Conservation (phyloP, 306 rosid species). For the Ammopiptanthus mongolicus region DNA sequence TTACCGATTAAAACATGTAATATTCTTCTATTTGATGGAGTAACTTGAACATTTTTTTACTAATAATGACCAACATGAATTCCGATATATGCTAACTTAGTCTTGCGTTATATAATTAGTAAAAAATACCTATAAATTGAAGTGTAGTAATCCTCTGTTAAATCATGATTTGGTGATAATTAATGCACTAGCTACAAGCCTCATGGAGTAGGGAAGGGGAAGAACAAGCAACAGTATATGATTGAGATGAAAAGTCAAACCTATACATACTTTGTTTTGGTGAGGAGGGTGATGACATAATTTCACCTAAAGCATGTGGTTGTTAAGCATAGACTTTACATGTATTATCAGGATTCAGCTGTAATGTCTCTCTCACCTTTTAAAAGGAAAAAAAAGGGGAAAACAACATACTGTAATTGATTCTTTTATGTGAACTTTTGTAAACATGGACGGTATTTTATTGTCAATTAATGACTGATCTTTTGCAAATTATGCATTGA, state of each 20-base stretch:
- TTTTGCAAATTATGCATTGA: slow-evolving; percentile 32
- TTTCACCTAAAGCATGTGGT: slow-evolving; percentile 49
- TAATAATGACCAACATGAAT: not conserved
- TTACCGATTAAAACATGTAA: not conserved
- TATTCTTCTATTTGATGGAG: not conserved
- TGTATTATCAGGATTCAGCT: slow-evolving; percentile 43
- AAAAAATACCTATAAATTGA: not conserved
- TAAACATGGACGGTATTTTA: slow-evolving; percentile 31
- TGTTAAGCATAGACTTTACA: slow-evolving; percentile 46
- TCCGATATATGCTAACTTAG: not conserved
- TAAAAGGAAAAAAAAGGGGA: slow-evolving; percentile 12
- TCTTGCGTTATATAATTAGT: not conserved
- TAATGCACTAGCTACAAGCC: not conserved
- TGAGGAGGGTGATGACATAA: slow-evolving; percentile 34
- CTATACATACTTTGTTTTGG: slow-evolving; percentile 27
- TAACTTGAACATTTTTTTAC: not conserved
- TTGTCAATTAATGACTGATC: slow-evolving; percentile 27
- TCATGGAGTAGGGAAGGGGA: not conserved
- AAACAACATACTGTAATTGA: slow-evolving; percentile 28
- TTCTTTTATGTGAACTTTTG: slow-evolving; percentile 35
- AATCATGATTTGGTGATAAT: slow-evolving; percentile 18
- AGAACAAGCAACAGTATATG: not conserved
- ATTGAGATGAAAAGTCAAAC: slow-evolving; percentile 30
- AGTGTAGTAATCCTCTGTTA: not conserved
- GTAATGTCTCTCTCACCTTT: slow-evolving; percentile 47